These are phyloP conservation scores for Lichtheimia corymbifera DNA, from an alignment of 371 early-diverging fungal species.

Conservation along the genomic window DNA sequence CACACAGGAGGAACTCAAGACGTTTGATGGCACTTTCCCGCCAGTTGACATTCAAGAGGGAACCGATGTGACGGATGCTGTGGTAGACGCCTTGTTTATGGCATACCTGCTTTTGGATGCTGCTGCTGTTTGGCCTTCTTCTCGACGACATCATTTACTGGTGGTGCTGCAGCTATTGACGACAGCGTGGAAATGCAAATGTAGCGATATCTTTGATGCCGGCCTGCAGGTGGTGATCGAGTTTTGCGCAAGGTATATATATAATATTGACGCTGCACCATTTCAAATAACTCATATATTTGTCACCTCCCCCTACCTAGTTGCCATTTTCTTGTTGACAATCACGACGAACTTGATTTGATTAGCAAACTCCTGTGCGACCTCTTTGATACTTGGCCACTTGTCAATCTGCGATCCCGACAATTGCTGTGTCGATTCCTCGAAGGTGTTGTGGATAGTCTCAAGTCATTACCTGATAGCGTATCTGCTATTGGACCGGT, in stretches of 20 bases:
- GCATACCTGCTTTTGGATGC: slow-evolving; percentile 30
- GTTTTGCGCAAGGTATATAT: slow-evolving; percentile 28
- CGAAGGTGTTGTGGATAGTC: neutral
- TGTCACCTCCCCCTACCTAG: neutral
- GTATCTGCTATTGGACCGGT: neutral
- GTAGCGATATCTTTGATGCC: slow-evolving; percentile 25
- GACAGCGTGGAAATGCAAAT: slow-evolving; percentile 19
- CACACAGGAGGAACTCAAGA: neutral
- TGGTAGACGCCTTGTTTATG: slow-evolving; percentile 18
- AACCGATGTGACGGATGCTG: slow-evolving; percentile 2
- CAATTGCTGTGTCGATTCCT: slow-evolving; percentile 17
- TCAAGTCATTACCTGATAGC: neutral
- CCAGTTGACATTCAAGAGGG: no score
- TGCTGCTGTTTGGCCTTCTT: slow-evolving; percentile 17
- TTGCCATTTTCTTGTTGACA: slow-evolving; percentile 2
- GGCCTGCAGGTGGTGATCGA: slow-evolving; percentile 23
- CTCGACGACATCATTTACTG: slow-evolving; percentile 1
- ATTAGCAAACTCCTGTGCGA: slow-evolving; percentile 16
- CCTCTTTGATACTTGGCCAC: slow-evolving; percentile 20
- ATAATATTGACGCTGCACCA: neutral
- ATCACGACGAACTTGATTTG: slow-evolving; percentile 2
- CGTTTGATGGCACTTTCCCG: neutral
- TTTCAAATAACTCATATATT: no score
- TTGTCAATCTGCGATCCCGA: slow-evolving; percentile 18
- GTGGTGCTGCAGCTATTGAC: slow-evolving; percentile 7